Evolutionary conservation across 768 basidiomycete genomes (phyloP).

Genomic region (Boletus rex-veris): DNA sequence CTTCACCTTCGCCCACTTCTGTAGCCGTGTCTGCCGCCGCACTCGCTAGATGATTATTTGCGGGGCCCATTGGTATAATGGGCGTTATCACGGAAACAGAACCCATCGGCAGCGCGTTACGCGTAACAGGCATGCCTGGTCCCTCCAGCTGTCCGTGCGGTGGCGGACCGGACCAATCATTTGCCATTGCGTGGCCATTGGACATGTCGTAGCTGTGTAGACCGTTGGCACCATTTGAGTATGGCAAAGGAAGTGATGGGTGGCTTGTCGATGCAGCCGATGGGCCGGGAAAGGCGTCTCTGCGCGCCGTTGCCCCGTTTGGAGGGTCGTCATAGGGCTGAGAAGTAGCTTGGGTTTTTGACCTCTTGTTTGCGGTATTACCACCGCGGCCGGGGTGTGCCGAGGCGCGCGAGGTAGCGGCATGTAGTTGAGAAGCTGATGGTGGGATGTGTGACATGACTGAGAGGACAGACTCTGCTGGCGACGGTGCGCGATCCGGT

Average conservation of each 20-base stretch:
- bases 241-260: slow-evolving; percentile 51
- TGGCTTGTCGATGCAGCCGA: slow-evolving; percentile 49
- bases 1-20: slow-evolving; percentile 51
- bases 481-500: slow-evolving; percentile 62
- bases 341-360: slow-evolving; percentile 35
- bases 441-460: slow-evolving; percentile 60
- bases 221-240: slow-evolving; percentile 35
- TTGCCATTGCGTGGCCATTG: slow-evolving; percentile 33
- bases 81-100: slow-evolving; percentile 24
- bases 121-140: slow-evolving; percentile 71
- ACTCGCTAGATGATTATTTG: slow-evolving; percentile 34
- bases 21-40: slow-evolving; percentile 39
- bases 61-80: slow-evolving; percentile 21
- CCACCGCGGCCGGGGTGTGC: slow-evolving; percentile 32
- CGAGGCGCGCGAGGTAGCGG: slow-evolving; percentile 26
- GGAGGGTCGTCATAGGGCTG: slow-evolving; percentile 40
- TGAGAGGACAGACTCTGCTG: slow-evolving; percentile 71
- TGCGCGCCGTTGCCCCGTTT: slow-evolving; percentile 36
- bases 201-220: slow-evolving; percentile 40
- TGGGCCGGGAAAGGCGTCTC: slow-evolving; percentile 47
- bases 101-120: slow-evolving; percentile 35
- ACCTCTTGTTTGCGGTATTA: slow-evolving; percentile 41
- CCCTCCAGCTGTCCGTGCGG: slow-evolving; percentile 63
- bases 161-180: slow-evolving; percentile 49
- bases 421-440: slow-evolving; percentile 30